Conservation (phyloP, 768 basidiomycete species). For the Amanita inopinata region DNA sequence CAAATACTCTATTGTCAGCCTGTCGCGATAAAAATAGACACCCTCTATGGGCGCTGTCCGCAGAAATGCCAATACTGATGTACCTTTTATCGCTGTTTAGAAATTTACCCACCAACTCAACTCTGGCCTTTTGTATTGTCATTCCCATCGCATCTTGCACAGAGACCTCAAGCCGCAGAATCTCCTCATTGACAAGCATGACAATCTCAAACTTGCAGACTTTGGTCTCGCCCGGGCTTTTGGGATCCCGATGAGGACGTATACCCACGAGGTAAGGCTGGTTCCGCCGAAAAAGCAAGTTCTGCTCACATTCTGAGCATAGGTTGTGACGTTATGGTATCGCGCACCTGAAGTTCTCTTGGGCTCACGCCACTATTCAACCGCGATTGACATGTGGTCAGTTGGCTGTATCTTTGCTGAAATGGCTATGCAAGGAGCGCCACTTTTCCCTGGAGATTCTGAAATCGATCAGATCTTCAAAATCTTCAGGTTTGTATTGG, state of each 20-base stretch:
- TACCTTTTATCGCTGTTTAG: slow-evolving; percentile 32
- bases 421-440: slow-evolving; percentile 87
- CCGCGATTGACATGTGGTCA: slow-evolving; percentile 99
- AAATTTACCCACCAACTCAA: slow-evolving; percentile 95
- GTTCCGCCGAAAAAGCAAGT: slow-evolving; percentile 7
- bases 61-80: too few relatives aligned
- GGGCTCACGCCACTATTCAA: slow-evolving; percentile 92
- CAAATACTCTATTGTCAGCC: too few relatives aligned
- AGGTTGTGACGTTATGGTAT: slow-evolving; percentile 99
- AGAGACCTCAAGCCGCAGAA: slow-evolving; percentile 97
- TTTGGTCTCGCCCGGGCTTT: slow-evolving; percentile 96
- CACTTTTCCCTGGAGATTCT: slow-evolving; percentile 97
- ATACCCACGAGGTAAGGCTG: slow-evolving; percentile 82
- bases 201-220: slow-evolving; percentile 93
- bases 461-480: slow-evolving; percentile 99
- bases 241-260: slow-evolving; percentile 97
- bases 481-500: slow-evolving; percentile 94
- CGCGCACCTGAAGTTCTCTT: slow-evolving; percentile 96
- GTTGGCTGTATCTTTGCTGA: slow-evolving; percentile 98
- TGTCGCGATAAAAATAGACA: slow-evolving; percentile 10
- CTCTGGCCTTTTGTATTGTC: slow-evolving; percentile 88
- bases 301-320: slow-evolving; percentile 4
- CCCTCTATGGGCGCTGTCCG: slow-evolving; percentile 11
- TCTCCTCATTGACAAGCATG: slow-evolving; percentile 78
- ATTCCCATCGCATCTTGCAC: slow-evolving; percentile 93